A percentile compares a stretch with the other conserved stretches of the same genome.
Evolutionary conservation across 208 protist species (phyloP).

Genomic region (Plasmodiophora brassicae): DNA sequence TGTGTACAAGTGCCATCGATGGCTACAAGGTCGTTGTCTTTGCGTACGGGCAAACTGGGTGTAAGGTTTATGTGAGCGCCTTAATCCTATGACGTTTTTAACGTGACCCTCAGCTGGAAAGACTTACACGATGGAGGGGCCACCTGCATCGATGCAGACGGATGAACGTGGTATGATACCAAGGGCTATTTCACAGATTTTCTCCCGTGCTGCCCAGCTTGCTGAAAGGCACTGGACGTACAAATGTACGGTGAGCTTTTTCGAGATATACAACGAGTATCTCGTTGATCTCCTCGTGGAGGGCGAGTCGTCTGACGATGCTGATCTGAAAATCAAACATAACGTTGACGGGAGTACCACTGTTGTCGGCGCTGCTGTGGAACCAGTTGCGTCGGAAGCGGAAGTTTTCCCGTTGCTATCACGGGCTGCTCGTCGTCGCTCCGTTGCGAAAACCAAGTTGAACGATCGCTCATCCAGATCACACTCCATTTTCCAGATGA

Average conservation of each 20-base stretch:
- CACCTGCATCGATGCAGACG: background rate
- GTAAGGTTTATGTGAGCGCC: no score
- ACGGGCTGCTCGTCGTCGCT: slow-evolving; percentile 28
- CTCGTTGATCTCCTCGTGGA: slow-evolving; percentile 38
- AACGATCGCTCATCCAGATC: slow-evolving; percentile 52
- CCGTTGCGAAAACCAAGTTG: slow-evolving; percentile 24
- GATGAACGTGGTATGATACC: slow-evolving; percentile 57
- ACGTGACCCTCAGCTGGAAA: no score
- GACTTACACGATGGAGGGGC: slow-evolving; percentile 50
- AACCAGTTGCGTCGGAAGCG: background rate
- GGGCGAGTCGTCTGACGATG: background rate
- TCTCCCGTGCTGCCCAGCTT: slow-evolving; percentile 30
- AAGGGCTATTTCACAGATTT: slow-evolving; percentile 48
- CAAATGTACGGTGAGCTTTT: slow-evolving; percentile 29
- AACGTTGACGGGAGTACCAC: background rate
- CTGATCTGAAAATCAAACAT: slow-evolving; percentile 42
- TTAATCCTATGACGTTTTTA: no score
- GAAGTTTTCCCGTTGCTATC: slow-evolving; percentile 9
- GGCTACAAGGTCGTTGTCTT: slow-evolving; percentile 44
- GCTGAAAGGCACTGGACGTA: slow-evolving; percentile 38
- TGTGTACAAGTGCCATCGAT: slow-evolving; percentile 32
- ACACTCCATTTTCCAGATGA: slow-evolving; percentile 49
- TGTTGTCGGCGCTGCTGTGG: background rate
- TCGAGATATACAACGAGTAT: slow-evolving; percentile 51
- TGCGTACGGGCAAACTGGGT: slow-evolving; percentile 5